phyloP scores from a whole-genome alignment of 2,329 filamentous ascomycete species.

The Xylariaceae sp. region DNA sequence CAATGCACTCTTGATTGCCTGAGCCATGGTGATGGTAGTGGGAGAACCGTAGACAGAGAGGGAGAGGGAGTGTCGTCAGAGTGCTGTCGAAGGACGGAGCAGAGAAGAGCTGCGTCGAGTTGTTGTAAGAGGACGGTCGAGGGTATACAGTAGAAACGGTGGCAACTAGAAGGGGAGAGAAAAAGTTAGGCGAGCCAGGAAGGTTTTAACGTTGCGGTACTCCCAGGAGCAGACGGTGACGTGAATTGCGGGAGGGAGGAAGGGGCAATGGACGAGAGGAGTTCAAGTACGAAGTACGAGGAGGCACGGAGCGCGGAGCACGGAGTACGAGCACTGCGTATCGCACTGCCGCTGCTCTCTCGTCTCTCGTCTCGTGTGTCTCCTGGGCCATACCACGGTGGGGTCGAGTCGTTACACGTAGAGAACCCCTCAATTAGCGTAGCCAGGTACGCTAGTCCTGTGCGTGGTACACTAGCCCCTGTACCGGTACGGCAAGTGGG shows the following conservation, averaged over 20 bases:
- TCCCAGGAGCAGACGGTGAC: slow-evolving; percentile 16
- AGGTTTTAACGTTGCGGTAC: slow-evolving; percentile 18
- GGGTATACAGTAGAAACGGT: neutral
- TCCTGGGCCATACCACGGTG: neutral
- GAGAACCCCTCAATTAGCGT: neutral
- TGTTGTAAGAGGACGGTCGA: neutral
- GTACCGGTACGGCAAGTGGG: neutral
- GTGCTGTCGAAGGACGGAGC: neutral
- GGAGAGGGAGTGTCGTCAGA: slow-evolving; percentile 6
- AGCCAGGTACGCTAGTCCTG: neutral
- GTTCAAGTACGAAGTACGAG: neutral
- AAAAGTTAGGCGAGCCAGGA: slow-evolving; percentile 22
- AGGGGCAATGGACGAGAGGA: slow-evolving; percentile 3
- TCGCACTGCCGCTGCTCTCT: no score
- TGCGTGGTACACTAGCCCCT: neutral
- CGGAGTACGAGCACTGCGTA: no score
- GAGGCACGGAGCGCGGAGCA: neutral
- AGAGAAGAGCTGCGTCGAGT: neutral
- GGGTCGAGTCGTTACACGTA: neutral
- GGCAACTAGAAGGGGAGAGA: slow-evolving; percentile 1
- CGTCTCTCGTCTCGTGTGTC: neutral
- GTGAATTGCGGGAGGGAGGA: slow-evolving; percentile 15
- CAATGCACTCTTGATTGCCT: slow-evolving; percentile 66
- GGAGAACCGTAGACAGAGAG: neutral
- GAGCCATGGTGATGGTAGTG: slow-evolving; percentile 52